Base-by-base conservation (phyloP, 192 early-diverging fungal species). In the Coemansia sp. region DNA sequence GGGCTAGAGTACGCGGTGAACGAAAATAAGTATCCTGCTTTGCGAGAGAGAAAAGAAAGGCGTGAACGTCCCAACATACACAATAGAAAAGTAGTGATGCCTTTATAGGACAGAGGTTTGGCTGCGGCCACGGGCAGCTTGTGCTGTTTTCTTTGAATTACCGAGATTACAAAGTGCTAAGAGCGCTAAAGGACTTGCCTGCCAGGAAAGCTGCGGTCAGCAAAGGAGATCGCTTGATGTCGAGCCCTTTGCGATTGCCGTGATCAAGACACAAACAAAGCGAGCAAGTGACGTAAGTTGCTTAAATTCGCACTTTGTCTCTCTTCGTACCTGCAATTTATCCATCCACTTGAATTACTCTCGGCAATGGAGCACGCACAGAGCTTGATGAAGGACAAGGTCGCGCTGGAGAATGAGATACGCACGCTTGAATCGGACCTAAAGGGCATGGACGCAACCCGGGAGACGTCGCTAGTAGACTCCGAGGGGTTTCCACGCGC, bases 401-500 rank as follows among this genome's bases (percentile, higher is more conserved):
- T 47, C 9, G 50, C 20, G 20, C 70, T 81, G 3, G 78, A 81
- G 60, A 66, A 25, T 45, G 70, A 76, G 63, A 64, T 81, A 25
- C 63, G 66, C 42, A 43, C 61, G 5, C 66, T 81, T 4, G 78
- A 76, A 20, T 31, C 28, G 0, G 45, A 75, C n/a, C 70, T 72
- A 3, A 35, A 35, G 2, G 25, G 35, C 64, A 83, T 87, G 23
- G 76, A 77, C 26, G 82, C 83, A 12, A 83, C 75, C 39, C 76
- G 86, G 61, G 82, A 71, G 10, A 80, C 77, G 12, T 59, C 81
- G 7, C 82, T 92, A 37, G 74, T 89, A 2, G 88, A 89, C 61
- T 1, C 48, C 1, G 78, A 86, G 0, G 88, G 88, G 13, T 92
- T 89, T 62, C 90, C 90, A 8, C 86, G 90, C 25, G 36, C 81